A percentile compares a stretch with the other conserved stretches of the same genome.
Conservation (phyloP, 306 rosid species). For the Trifolium dubium region DNA sequence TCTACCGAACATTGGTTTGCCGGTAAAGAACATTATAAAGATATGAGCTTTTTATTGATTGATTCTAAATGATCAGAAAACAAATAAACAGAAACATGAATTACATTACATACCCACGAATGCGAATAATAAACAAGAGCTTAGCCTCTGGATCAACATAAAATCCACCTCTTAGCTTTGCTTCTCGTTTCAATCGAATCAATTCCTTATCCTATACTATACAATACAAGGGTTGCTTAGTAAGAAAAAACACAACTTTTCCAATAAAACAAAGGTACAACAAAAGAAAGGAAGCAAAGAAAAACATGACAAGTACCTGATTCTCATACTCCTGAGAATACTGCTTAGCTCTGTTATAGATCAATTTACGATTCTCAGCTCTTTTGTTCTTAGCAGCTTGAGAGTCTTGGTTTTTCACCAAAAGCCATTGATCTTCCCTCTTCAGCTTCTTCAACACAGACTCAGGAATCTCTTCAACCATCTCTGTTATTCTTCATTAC, state of each 20-base stretch:
- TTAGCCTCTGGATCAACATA: conserved; percentile 95
- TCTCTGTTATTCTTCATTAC: too few relatives aligned
- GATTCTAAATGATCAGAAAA: neutral
- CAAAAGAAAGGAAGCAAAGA: neutral
- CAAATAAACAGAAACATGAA: neutral
- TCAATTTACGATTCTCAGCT: conserved; percentile 67
- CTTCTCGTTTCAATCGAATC: conserved; percentile 82
- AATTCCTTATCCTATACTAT: conserved; percentile 60
- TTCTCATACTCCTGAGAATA: conserved; percentile 63
- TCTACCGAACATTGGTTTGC: neutral
- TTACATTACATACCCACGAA: conserved; percentile 76
- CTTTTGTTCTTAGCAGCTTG: conserved; percentile 71
- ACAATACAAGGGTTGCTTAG: neutral
- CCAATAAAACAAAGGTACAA: neutral
- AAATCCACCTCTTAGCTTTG: conserved; percentile 88
- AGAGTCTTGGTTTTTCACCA: conserved; percentile 57
- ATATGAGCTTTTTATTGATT: neutral
- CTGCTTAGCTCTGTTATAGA: conserved; percentile 70
- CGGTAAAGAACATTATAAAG: neutral
- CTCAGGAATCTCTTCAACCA: conserved; percentile 81
- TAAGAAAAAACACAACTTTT: neutral
- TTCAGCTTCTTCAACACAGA: conserved; percentile 80
- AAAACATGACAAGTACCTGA: conserved; percentile 49
- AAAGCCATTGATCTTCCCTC: conserved; percentile 84
- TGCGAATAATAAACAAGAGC: conserved; percentile 78